Base-by-base conservation (phyloP, 768 basidiomycete species). In the Fomitopsis pulvina region DNA sequence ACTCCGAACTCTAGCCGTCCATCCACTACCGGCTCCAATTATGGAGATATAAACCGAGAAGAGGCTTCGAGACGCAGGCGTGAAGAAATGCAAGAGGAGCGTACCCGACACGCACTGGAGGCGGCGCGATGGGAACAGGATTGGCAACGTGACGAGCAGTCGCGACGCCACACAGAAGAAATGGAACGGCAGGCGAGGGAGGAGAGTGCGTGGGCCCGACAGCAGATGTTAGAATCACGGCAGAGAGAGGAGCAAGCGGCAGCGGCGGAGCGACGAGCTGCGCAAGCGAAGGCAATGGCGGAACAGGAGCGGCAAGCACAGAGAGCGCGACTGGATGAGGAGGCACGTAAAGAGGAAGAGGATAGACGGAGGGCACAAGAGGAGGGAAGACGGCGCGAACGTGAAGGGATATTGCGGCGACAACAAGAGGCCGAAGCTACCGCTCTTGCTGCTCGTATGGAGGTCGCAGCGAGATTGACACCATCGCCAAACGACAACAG, bases 341-440 rank as follows among this genome's bases (percentile, higher is more conserved):
- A 67, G 10, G 55, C 56, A 37, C 54, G 62, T 25, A 45, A 48
- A 42, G 53, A 63, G 21, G 57, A 58, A 16, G 53, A 56, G 10
- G 51, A 51, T 53, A 37, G 51, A 60, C 45, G 58, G 66, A 59
- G 54, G 52, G 26, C 20, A 37, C 53, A 44, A 25, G 59, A 50
- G 58, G 56, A 50, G 60, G 68, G n/a, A 62, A 65, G 49, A 39
- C 70, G 66, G 48, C 68, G 70, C 44, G 79, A 83, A 50, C 77
- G 81, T 48, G 79, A 80, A 9, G 80, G 74, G 0, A 80, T 85
- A 50, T 50, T 70, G 6, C 70, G 69, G 38, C 69, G 84, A 44
- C 84, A 85, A 58, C 76, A 75, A 43, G 83, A 84, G 57, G 53
- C 68, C 0, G 64, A 68, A 3, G 52, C 57, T 7, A 62, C 63